Evolutionary conservation across 371 early-diverging fungal genomes (phyloP).

Genomic region (Synchytrium microbalum): DNA sequence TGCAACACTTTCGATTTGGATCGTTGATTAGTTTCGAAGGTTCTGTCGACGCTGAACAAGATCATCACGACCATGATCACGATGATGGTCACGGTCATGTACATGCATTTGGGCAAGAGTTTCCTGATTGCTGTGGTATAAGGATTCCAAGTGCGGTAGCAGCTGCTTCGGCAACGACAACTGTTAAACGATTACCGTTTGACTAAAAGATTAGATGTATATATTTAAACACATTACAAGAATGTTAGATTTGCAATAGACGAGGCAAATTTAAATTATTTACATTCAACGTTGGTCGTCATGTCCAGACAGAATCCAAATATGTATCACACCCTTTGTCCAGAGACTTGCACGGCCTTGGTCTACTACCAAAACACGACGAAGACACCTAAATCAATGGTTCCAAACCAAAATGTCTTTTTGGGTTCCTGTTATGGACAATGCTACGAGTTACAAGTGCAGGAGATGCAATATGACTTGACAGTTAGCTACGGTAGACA

Average conservation of each 20-base stretch:
- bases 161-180: constrained; percentile 44
- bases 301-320: too few relatives aligned
- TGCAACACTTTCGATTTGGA: constrained; percentile 99
- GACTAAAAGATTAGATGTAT: background rate
- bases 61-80: constrained; percentile 34
- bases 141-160: constrained; percentile 90
- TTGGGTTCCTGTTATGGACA: too few relatives aligned
- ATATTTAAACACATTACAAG: background rate
- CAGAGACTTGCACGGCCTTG: too few relatives aligned
- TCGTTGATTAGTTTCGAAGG: constrained; percentile 28
- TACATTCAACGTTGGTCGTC: too few relatives aligned
- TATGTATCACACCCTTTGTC: too few relatives aligned
- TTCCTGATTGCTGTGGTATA: constrained; percentile 91
- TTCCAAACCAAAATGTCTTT: too few relatives aligned
- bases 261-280: background rate
- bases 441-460: too few relatives aligned
- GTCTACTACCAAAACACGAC: too few relatives aligned
- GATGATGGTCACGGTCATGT: constrained; percentile 58
- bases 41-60: constrained; percentile 2
- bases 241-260: background rate
- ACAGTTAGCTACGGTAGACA: too few relatives aligned
- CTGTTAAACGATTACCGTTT: background rate
- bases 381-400: too few relatives aligned
- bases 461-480: too few relatives aligned
- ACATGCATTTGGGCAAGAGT: constrained; percentile 87